Conservation (phyloP, 2,329 filamentous ascomycete species). For the Lasiodiplodia sp. region DNA sequence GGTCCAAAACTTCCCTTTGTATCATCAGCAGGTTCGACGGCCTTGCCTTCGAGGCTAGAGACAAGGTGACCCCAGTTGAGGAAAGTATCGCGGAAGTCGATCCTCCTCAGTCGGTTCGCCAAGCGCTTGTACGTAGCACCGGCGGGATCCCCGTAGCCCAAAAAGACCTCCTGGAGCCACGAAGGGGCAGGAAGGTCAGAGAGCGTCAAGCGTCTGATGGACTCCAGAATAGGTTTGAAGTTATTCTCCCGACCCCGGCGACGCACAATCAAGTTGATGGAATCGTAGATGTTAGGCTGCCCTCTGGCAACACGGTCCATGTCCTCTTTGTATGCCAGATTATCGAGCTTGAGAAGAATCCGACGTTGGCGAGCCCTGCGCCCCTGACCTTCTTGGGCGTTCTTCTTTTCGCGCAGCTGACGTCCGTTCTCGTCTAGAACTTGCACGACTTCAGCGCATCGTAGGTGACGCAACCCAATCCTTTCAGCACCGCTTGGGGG, state of each 20-base stretch:
- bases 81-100: slow-evolving; percentile 95
- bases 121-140: slow-evolving; percentile 86
- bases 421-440: slow-evolving; percentile 86
- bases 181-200: slow-evolving; percentile 85
- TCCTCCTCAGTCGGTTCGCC: slow-evolving; percentile 74
- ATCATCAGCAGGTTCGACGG: slow-evolving; percentile 78
- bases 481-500: slow-evolving; percentile 62
- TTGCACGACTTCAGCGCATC: slow-evolving; percentile 85
- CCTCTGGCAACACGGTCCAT: slow-evolving; percentile 69
- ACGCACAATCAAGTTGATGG: slow-evolving; percentile 84
- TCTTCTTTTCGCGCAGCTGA: slow-evolving; percentile 65
- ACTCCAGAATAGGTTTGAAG: slow-evolving; percentile 92
- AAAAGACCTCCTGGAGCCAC: slow-evolving; percentile 95
- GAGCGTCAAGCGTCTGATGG: slow-evolving; percentile 83
- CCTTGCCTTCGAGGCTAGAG: slow-evolving; percentile 87
- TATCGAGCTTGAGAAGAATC: slow-evolving; percentile 82
- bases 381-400: slow-evolving; percentile 58
- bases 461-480: slow-evolving; percentile 73
- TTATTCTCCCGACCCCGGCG: slow-evolving; percentile 92
- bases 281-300: slow-evolving; percentile 81
- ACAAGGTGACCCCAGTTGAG: slow-evolving; percentile 93
- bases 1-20: slow-evolving; percentile 79
- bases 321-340: slow-evolving; percentile 79
- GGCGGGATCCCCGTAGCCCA: slow-evolving; percentile 94
- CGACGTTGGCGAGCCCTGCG: slow-evolving; percentile 68